Evolutionary conservation across 1,284 basidiomycete genomes (phyloP), one percentile per base, ranked within the genome.

Genomic region (Naganishia sp.): DNA sequence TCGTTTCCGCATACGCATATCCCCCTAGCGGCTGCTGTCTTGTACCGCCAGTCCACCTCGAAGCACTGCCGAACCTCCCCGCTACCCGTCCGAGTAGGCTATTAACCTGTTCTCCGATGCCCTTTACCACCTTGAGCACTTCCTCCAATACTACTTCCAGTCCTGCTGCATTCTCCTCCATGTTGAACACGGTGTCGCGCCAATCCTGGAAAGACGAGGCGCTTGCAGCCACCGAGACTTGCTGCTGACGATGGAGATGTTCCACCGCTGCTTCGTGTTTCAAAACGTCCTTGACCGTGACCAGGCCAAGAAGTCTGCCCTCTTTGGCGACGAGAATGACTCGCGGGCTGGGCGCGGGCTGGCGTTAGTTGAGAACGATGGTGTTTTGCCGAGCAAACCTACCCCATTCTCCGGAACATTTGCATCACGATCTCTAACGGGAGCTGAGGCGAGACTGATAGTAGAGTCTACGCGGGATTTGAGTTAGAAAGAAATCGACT

Each of bases 361-460:
- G 7, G 35, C 35, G 35, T 39, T 15, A 46, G 45, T 18, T 46
- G 2, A 9, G 10, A 15, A 15, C 7, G 9, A n/a, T 46, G 42
- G 11, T 50, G 15, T 43, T 11, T 17, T 11, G 28, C 6, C 4
- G 10, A 51, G 17, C 0, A 11, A 9, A 84, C 90, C 71, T 74
- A 94, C 94, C 95, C 94, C 88, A 97, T 90, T 56, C 92, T 85
- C 73, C 94, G 90, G 83, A 97, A 97, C 32, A 97, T 81, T 76
- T 96, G 91, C 88, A 97, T 92, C 13, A 95, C 93, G 65, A 97
- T 94, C 79, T 99, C 95, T 47, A 99, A 82, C 1, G 94, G 92
- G 68, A 97, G 85, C 71, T 90, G 90, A 1, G 93, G 90, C n/a
- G 92, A 90, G 2, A 97, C 94, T 0, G 89, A 92, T 68, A 99